Conservation (phyloP, 345 rosid species). For the Pugionium dolabratum region DNA sequence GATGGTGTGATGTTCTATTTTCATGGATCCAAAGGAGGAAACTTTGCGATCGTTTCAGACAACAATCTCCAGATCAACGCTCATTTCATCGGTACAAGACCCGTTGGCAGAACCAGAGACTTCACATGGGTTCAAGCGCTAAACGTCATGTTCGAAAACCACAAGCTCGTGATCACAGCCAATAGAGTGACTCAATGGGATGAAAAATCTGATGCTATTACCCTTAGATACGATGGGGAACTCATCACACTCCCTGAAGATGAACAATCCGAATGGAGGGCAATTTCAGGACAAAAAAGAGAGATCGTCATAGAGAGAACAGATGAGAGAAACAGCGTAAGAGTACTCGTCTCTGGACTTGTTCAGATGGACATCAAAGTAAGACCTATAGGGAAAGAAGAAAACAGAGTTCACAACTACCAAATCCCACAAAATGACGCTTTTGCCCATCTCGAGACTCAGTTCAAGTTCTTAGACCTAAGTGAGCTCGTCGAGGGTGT, state of each 20-base stretch:
- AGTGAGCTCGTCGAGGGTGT: conserved; percentile 69
- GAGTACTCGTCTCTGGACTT: conserved; percentile 55
- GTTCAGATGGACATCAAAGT: conserved; percentile 60
- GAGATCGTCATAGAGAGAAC: conserved; percentile 64
- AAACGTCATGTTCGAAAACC: conserved; percentile 64
- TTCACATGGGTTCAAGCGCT: conserved; percentile 92
- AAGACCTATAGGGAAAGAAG: conserved; percentile 62
- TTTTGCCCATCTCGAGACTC: conserved; percentile 79
- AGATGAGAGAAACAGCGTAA: conserved; percentile 52
- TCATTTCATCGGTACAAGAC: conserved; percentile 83
- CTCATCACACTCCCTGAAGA: conserved; percentile 57
- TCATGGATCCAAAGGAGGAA: conserved; percentile 84
- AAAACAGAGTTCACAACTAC: conserved; percentile 66
- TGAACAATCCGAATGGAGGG: conserved; percentile 70
- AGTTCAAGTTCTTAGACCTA: conserved; percentile 63
- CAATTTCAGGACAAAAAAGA: conserved; percentile 38
- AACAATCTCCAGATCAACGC: conserved; percentile 79
- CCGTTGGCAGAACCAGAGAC: conserved; percentile 73
- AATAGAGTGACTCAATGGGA: conserved; percentile 61
- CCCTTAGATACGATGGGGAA: conserved; percentile 54
- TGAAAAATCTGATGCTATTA: conserved; percentile 55
- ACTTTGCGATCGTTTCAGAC: conserved; percentile 83
- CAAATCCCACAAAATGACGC: conserved; percentile 63
- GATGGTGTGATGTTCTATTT: conserved; percentile 91
- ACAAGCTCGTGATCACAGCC: conserved; percentile 67